Evolutionary conservation across 768 basidiomycete genomes (phyloP).

Genomic region (Kwoniella sp.): DNA sequence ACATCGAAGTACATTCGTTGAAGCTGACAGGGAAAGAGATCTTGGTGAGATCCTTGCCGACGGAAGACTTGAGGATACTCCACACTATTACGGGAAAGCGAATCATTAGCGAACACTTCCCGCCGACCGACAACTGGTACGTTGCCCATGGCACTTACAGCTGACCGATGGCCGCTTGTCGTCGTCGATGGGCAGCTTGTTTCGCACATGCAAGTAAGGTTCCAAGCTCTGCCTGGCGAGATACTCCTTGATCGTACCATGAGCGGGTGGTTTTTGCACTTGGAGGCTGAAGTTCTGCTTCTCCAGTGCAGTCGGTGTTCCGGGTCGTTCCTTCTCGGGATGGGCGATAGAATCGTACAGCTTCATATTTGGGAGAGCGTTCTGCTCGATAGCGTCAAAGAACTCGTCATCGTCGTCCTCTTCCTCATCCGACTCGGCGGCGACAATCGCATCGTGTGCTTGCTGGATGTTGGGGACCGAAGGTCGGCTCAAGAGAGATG

Average conservation of each 20-base stretch:
- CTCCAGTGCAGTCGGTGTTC: constrained; percentile 33
- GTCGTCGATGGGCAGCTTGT: constrained; percentile 64
- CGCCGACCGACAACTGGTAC: not conserved
- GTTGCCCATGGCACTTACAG: constrained; percentile 30
- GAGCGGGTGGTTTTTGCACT: constrained; percentile 8
- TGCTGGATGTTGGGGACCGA: constrained; percentile 46
- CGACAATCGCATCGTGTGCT: constrained; percentile 51
- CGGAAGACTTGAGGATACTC: constrained; percentile 91
- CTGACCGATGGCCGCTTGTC: constrained; percentile 80
- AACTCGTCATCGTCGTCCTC: constrained; percentile 77
- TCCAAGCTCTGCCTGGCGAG: constrained; percentile 59
- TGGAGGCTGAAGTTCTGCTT: constrained; percentile 6
- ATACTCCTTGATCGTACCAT: constrained; percentile 53
- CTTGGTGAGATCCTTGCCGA: constrained; percentile 94
- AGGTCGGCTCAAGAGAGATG: constrained; percentile 14
- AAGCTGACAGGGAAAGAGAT: constrained; percentile 86
- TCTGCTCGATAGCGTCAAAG: constrained; percentile 91
- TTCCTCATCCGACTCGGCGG: constrained; percentile 50
- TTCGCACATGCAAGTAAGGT: constrained; percentile 70
- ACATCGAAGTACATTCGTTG: constrained; percentile 79
- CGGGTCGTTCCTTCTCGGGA: constrained; percentile 53
- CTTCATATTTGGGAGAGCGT: constrained; percentile 73
- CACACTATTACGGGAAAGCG: constrained; percentile 62
- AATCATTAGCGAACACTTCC: constrained; percentile 1
- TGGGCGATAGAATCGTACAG: constrained; percentile 68